phyloP scores from a whole-genome alignment of 495 filamentous ascomycete genomes.

The Jackrogersella multiformis region DNA sequence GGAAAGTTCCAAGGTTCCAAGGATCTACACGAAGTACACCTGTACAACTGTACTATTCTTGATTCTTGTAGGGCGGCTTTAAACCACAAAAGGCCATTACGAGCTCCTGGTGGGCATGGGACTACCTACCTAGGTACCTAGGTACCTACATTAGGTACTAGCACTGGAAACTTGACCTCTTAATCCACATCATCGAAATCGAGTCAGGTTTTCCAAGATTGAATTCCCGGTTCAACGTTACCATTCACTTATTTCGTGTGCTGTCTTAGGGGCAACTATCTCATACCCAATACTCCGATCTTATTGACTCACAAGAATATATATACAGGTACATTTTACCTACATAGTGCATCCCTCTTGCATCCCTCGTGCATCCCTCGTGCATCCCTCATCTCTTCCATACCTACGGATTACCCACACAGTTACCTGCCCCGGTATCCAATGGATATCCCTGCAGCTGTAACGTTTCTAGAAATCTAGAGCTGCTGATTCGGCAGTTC shows the following conservation, averaged over 20 bases:
- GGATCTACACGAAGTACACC: too few species aligned
- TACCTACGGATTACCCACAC: constrained; percentile 23
- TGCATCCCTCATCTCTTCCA: constrained; percentile 17
- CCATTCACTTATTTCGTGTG: constrained; percentile 24
- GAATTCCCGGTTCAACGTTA: constrained; percentile 37
- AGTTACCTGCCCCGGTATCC: constrained; percentile 25
- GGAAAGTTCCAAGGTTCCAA: too few species aligned
- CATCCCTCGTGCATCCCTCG: not conserved
- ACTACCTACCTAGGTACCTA: too few species aligned
- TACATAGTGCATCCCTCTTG: not conserved
- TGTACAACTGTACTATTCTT: too few species aligned
- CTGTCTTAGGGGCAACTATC: constrained; percentile 19
- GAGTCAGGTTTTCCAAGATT: constrained; percentile 14
- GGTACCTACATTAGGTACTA: too few species aligned
- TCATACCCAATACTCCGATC: constrained; percentile 34
- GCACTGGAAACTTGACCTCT: constrained; percentile 14
- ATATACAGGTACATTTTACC: not conserved
- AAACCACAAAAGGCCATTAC: constrained; percentile 11
- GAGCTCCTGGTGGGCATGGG: constrained; percentile 24
- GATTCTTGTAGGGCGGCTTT: too few species aligned
- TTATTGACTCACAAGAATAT: constrained; percentile 31
- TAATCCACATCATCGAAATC: constrained; percentile 27
- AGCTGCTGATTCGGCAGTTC: constrained; percentile 44
- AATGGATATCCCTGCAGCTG: constrained; percentile 42
- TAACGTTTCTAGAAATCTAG: constrained; percentile 46